A percentile compares a stretch with the other conserved stretches of the same genome.
These are phyloP conservation scores for Cryptococcus sp. DNA, from an alignment of 1,284 basidiomycete species.

Conservation along the genomic window DNA sequence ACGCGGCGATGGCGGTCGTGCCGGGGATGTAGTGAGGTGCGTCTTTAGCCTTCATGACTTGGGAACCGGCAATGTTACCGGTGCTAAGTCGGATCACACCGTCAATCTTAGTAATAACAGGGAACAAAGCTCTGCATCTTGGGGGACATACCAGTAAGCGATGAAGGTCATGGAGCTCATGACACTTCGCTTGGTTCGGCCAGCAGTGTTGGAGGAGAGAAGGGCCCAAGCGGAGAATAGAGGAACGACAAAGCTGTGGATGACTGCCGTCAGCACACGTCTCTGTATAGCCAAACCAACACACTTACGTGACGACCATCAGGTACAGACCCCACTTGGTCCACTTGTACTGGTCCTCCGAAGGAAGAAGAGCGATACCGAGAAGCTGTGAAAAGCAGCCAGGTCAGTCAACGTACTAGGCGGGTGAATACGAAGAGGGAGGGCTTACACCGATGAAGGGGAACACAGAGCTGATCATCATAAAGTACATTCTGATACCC, in stretches of 20 bases:
- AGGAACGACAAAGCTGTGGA: slow-evolving; percentile 27
- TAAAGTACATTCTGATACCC: slow-evolving; percentile 36
- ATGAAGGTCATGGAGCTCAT: slow-evolving; percentile 30
- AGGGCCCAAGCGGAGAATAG: slow-evolving; percentile 35
- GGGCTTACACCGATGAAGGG: slow-evolving; percentile 21
- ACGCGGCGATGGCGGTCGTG: slow-evolving; percentile 27
- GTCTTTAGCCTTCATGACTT: slow-evolving; percentile 37
- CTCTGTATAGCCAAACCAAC: background rate
- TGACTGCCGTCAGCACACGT: background rate
- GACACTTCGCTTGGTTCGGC: slow-evolving; percentile 40
- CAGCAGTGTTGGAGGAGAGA: slow-evolving; percentile 39
- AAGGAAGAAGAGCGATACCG: slow-evolving; percentile 20
- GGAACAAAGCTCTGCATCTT: too few species aligned
- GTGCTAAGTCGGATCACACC: background rate
- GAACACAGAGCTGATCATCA: slow-evolving; percentile 27
- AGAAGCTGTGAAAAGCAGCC: slow-evolving; percentile 8
- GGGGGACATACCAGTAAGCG: slow-evolving; percentile 26
- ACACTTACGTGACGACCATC: slow-evolving; percentile 27
- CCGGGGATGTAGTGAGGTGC: slow-evolving; percentile 39
- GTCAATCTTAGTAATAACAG: too few species aligned
- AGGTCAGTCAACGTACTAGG: too few species aligned
- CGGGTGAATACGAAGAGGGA: too few species aligned
- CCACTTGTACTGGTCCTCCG: slow-evolving; percentile 26
- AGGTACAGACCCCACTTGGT: slow-evolving; percentile 33
- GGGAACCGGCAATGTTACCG: slow-evolving; percentile 22